These are phyloP conservation scores for Reutealis trisperma DNA, from an alignment of 345 rosid species.

Conservation along the genomic window DNA sequence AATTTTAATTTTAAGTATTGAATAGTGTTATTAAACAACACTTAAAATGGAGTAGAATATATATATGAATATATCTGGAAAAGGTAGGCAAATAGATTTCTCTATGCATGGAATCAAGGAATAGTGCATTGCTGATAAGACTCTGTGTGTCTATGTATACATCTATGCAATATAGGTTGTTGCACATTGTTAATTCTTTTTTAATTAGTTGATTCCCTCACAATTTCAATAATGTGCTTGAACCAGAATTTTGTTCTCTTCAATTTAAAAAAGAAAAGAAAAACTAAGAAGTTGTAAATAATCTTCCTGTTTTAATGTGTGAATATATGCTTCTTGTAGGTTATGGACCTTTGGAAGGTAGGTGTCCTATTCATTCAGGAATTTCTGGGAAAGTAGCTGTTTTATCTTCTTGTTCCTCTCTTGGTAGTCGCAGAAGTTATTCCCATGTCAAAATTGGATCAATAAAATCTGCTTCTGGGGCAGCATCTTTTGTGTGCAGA, in stretches of 20 bases:
- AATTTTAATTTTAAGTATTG: too few species aligned
- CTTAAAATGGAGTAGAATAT: neutral
- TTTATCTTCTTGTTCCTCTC: slow-evolving; percentile 38
- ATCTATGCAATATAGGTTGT: neutral
- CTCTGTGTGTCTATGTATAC: neutral
- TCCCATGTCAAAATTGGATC: slow-evolving; percentile 40
- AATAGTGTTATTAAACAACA: too few species aligned
- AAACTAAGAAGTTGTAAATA: neutral
- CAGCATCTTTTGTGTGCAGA: slow-evolving; percentile 51
- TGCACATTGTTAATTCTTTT: neutral
- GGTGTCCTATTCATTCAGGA: slow-evolving; percentile 44
- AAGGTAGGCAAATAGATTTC: neutral
- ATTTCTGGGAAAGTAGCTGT: slow-evolving; percentile 48
- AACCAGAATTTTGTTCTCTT: neutral
- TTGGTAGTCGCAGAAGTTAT: slow-evolving; percentile 24
- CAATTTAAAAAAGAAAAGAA: neutral
- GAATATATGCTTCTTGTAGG: slow-evolving; percentile 40
- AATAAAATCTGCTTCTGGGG: slow-evolving; percentile 35
- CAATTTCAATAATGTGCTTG: neutral
- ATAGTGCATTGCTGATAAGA: neutral
- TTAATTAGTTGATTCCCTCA: neutral
- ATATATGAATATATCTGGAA: neutral
- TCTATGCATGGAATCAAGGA: neutral
- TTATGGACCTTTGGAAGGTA: slow-evolving; percentile 50
- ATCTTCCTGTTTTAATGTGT: neutral